phyloP scores from a whole-genome alignment of 306 rosid genomes.

The Cyclanthera cordifolia region DNA sequence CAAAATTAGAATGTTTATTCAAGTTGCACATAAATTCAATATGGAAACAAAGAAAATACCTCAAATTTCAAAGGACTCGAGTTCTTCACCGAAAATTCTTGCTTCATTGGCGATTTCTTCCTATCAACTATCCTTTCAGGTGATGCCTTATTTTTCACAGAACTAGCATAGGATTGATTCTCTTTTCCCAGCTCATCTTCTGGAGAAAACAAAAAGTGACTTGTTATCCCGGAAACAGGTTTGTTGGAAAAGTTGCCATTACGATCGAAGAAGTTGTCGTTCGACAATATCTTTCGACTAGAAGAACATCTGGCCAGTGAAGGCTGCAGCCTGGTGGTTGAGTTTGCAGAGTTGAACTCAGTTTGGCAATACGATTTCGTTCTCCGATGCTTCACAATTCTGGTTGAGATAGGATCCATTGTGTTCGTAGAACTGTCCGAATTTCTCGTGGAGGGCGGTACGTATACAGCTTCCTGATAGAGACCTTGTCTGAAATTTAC shows the following conservation, averaged over 20 bases:
- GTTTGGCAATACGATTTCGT: slow-evolving; percentile 59
- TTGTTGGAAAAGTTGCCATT: slow-evolving; percentile 22
- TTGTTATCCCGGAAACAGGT: slow-evolving; percentile 30
- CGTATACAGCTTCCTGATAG: slow-evolving; percentile 72
- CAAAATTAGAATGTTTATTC: background rate
- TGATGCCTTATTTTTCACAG: slow-evolving; percentile 41
- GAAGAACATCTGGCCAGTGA: slow-evolving; percentile 56
- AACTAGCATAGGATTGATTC: slow-evolving; percentile 34
- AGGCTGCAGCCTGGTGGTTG: slow-evolving; percentile 41
- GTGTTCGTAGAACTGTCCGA: slow-evolving; percentile 32
- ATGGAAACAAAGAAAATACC: slow-evolving; percentile 22
- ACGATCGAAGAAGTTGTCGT: slow-evolving; percentile 32
- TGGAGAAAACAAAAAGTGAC: slow-evolving; percentile 25
- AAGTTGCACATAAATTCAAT: slow-evolving; percentile 15
- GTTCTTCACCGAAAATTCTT: slow-evolving; percentile 36
- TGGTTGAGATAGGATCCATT: slow-evolving; percentile 29
- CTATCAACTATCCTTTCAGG: slow-evolving; percentile 47
- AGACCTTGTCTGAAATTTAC: slow-evolving; percentile 77
- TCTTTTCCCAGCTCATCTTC: slow-evolving; percentile 69
- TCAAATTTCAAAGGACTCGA: slow-evolving; percentile 36
- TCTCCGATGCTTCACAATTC: slow-evolving; percentile 52
- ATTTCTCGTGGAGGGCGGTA: slow-evolving; percentile 42
- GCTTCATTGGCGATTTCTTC: slow-evolving; percentile 44
- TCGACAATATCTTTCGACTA: slow-evolving; percentile 42
- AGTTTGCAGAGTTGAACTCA: slow-evolving; percentile 39